Evolutionary conservation across 257 asterid species (phyloP).

Genomic region (Perilla frutescens): DNA sequence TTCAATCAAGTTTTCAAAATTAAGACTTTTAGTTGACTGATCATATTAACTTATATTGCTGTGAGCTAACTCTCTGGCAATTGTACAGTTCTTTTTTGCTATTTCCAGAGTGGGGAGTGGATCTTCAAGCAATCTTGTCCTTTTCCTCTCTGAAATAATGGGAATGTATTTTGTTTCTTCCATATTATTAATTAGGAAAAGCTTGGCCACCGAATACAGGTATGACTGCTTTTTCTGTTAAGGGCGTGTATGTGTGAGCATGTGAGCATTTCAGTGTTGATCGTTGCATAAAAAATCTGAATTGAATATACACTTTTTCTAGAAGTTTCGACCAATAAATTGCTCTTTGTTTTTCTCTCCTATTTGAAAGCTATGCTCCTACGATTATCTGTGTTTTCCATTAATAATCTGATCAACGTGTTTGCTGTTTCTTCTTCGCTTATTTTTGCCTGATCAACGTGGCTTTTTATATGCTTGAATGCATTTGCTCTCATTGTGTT

Average conservation of each 20-base stretch:
- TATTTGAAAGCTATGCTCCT: not conserved
- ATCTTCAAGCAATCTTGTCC: constrained; percentile 97
- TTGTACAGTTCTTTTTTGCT: constrained; percentile 93
- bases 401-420: too few species aligned
- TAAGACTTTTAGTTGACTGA: constrained; percentile 12
- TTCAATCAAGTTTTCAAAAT: constrained; percentile 19
- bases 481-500: too few species aligned
- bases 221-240: constrained; percentile 34
- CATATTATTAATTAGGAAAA: constrained; percentile 86
- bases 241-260: not conserved
- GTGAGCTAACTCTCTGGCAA: constrained; percentile 37
- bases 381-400: not conserved
- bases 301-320: not conserved
- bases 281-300: constrained; percentile 1
- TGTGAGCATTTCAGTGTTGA: not conserved
- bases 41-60: constrained; percentile 3
- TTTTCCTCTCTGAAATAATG: constrained; percentile 98
- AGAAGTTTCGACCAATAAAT: not conserved
- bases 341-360: not conserved
- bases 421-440: not conserved
- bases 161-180: constrained; percentile 98
- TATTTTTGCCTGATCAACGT: too few species aligned
- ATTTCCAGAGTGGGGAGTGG: constrained; percentile 99
- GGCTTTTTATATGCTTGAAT: too few species aligned
- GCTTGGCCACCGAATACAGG: constrained; percentile 97